Percentiles rank a stretch among this genome's conserved stretches.
These are phyloP conservation scores for Gaeumannomyces tritici DNA, from an alignment of 2,329 filamentous ascomycete species.

Conservation along the genomic window DNA sequence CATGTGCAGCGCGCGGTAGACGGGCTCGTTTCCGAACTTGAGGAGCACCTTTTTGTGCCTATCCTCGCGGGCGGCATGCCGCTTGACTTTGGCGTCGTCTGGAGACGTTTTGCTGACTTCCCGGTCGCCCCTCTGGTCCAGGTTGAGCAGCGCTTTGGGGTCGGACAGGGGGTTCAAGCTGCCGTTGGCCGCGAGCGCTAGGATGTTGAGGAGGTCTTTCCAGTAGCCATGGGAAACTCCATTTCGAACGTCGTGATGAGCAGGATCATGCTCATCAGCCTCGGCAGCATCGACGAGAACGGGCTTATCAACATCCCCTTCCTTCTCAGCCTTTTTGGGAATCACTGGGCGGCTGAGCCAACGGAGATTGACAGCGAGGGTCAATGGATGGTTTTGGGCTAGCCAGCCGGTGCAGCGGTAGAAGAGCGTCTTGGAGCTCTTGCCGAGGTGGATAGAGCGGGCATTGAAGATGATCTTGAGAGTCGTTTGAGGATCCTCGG, in stretches of 20 bases:
- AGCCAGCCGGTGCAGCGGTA: slow-evolving; percentile 49
- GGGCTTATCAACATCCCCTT: slow-evolving; percentile 22
- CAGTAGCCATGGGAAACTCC: slow-evolving; percentile 51
- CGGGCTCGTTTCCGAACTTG: slow-evolving; percentile 27
- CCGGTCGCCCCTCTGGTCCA: slow-evolving; percentile 16
- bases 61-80: slow-evolving; percentile 20
- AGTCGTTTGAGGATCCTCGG: slow-evolving; percentile 33
- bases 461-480: slow-evolving; percentile 52
- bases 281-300: slow-evolving; percentile 21
- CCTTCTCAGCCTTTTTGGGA: slow-evolving; percentile 37
- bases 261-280: slow-evolving; percentile 23
- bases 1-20: slow-evolving; percentile 43
- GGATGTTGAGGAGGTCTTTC: slow-evolving; percentile 51
- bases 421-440: slow-evolving; percentile 37
- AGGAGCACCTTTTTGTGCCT: slow-evolving; percentile 30
- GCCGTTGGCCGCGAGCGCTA: slow-evolving; percentile 39
- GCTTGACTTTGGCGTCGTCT: slow-evolving; percentile 14
- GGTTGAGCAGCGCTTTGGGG: slow-evolving; percentile 29
- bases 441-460: slow-evolving; percentile 52
- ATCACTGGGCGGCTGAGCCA: slow-evolving; percentile 48
- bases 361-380: slow-evolving; percentile 39
- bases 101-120: slow-evolving; percentile 7
- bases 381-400: slow-evolving; percentile 41
- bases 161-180: slow-evolving; percentile 31
- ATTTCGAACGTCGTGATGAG: slow-evolving; percentile 30